Base-by-base conservation (phyloP, 768 basidiomycete species). In the Amanita rimosa region DNA sequence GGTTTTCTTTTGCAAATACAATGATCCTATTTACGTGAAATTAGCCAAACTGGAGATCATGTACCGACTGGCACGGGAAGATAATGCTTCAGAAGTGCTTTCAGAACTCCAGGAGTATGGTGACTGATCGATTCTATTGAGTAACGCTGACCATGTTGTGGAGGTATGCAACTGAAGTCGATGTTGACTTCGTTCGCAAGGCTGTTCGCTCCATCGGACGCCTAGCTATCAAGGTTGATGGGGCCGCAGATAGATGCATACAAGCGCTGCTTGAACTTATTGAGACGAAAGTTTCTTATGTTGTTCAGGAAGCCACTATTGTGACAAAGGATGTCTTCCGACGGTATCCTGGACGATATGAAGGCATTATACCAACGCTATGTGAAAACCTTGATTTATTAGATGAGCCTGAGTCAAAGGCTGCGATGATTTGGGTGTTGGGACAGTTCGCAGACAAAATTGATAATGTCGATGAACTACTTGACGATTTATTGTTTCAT, bases 1-100 rank as follows among this genome's bases (percentile, higher is more conserved):
- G 58, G 94, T 97, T 11, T 98, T 99, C 69, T 99, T 99, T 68
- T 97, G 93, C 85, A 98, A 99, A 66, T 99, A 98, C 65, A 98
- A 98, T 62, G 96, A 98, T 59, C 96, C 96, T 2, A 96, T 98
- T 56, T 99, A 98, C 62, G 91, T 98, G 63, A 98, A 99, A 63
- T 75, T 99, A 26, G 95, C 94, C 44, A 98, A 99, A 58, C 72
- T 99, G 46, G 96, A 98, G 65, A 97, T 98, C 60, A 98, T 99
- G 89, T 98, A 98, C 65, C 83, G 96, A 8, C 74, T 99, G 16
- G 92, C 94, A 7, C 79, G 90, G n/a, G 83, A 91, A 51, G 91
- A 93, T 61, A 99, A 98, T 62, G 87, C 88, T 16, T 75, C 74
- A 53, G 92, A 97, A 60, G 93, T 99, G 1, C 70, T 99, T 11